These are phyloP conservation scores for Mortierella sp. DNA, from an alignment of 371 early-diverging fungal genomes.

Conservation along the genomic window DNA sequence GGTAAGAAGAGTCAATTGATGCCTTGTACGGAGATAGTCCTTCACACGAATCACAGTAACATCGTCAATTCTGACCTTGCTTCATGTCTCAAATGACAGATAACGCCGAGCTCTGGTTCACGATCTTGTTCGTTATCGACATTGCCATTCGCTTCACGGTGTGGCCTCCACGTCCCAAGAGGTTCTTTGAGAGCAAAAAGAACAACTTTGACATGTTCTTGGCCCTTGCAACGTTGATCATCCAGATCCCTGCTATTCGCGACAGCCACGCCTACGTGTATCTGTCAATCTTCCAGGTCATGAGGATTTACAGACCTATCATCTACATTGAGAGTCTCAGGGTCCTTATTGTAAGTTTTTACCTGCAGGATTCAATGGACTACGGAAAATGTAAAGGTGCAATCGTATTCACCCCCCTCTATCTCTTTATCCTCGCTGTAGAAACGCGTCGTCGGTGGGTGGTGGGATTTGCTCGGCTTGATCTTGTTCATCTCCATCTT, in stretches of 20 bases:
- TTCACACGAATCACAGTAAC: no score
- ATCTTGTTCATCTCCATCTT: conserved; percentile 69
- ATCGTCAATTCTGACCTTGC: not conserved
- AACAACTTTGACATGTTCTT: conserved; percentile 64
- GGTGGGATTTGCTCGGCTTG: conserved; percentile 69
- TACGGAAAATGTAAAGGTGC: no score
- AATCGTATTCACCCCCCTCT: no score
- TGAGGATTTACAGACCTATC: conserved; percentile 69
- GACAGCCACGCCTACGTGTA: conserved; percentile 61
- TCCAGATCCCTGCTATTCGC: conserved; percentile 64
- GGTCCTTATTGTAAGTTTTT: conserved; percentile 62
- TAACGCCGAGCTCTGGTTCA: conserved; percentile 61
- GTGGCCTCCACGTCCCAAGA: conserved; percentile 40
- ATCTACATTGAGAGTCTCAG: conserved; percentile 66
- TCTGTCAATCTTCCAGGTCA: conserved; percentile 70
- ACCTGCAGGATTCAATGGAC: no score
- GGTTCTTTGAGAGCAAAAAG: conserved; percentile 60
- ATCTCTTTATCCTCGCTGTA: conserved; percentile 14
- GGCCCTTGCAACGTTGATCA: conserved; percentile 62
- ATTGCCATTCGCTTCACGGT: conserved; percentile 60
- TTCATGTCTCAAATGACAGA: conserved; percentile 32
- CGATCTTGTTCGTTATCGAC: conserved; percentile 66
- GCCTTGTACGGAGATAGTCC: not conserved
- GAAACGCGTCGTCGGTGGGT: conserved; percentile 68
- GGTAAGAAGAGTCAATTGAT: conserved; percentile 29